phyloP scores from a whole-genome alignment of 768 basidiomycete genomes.

The Boletus vermiculosoides region DNA sequence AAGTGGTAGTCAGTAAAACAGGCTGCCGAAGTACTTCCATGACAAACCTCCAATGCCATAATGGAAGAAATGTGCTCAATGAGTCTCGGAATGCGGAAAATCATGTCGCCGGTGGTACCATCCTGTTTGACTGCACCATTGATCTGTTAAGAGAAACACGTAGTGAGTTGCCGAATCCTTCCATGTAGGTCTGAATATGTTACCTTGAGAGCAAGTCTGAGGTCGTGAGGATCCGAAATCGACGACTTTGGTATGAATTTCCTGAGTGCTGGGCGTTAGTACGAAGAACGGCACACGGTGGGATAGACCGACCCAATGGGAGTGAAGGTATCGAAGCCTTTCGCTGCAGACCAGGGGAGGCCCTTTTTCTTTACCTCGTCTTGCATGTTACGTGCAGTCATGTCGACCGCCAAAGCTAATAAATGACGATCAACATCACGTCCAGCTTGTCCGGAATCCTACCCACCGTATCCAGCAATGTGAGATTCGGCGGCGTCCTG shows the following conservation, averaged over 20 bases:
- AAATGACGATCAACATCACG: background rate
- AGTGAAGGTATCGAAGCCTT: slow-evolving; percentile 97
- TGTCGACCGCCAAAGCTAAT: slow-evolving; percentile 87
- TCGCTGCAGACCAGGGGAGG: slow-evolving; percentile 96
- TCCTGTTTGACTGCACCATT: slow-evolving; percentile 83
- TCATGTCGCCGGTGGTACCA: slow-evolving; percentile 86
- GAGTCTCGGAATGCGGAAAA: slow-evolving; percentile 84
- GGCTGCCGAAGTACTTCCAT: background rate
- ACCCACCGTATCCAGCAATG: slow-evolving; percentile 88
- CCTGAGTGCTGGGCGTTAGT: slow-evolving; percentile 37
- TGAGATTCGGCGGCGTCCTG: slow-evolving; percentile 69
- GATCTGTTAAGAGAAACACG: slow-evolving; percentile 46
- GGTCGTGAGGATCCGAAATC: slow-evolving; percentile 69
- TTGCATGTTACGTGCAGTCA: slow-evolving; percentile 96
- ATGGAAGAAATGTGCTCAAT: slow-evolving; percentile 92
- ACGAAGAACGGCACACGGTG: background rate
- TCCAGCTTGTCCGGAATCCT: background rate
- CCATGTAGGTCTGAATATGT: background rate
- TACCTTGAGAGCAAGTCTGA: slow-evolving; percentile 76
- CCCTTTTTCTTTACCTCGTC: slow-evolving; percentile 89
- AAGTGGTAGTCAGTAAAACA: background rate
- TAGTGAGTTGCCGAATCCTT: background rate
- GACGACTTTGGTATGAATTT: slow-evolving; percentile 76
- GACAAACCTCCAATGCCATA: slow-evolving; percentile 88
- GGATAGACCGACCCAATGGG: slow-evolving; percentile 67